A percentile compares a stretch with the other conserved stretches of the same genome.
phyloP scores from a whole-genome alignment of 2,329 filamentous ascomycete species.

The Neophaeococcomyces mojaviensis region DNA sequence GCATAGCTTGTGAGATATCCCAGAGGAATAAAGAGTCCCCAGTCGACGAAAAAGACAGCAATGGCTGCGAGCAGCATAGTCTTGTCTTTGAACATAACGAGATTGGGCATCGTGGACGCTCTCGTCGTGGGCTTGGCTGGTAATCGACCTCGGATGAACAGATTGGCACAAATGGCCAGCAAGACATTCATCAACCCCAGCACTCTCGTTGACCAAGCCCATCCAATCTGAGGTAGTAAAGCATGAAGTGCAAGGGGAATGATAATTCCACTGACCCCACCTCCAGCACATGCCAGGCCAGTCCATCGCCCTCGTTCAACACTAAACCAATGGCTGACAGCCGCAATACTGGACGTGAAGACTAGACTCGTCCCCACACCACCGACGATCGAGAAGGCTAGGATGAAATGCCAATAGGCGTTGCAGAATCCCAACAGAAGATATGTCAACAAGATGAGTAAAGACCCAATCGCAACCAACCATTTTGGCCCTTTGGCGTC shows the following conservation, averaged over 20 bases:
- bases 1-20: slow-evolving; percentile 76
- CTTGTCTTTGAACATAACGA: slow-evolving; percentile 55
- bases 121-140: no score
- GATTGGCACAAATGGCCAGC: slow-evolving; percentile 32
- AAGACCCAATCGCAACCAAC: slow-evolving; percentile 62
- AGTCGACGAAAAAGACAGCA: slow-evolving; percentile 65
- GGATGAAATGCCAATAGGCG: slow-evolving; percentile 77
- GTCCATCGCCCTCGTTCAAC: slow-evolving; percentile 68
- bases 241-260: slow-evolving; percentile 49
- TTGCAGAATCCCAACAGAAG: slow-evolving; percentile 66
- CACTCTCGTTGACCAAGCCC: slow-evolving; percentile 41
- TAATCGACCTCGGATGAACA: slow-evolving; percentile 48
- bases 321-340: slow-evolving; percentile 68
- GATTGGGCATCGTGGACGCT: slow-evolving; percentile 50
- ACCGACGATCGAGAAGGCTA: slow-evolving; percentile 67
- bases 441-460: slow-evolving; percentile 55
- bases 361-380: slow-evolving; percentile 70
- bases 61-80: slow-evolving; percentile 58
- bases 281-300: slow-evolving; percentile 71
- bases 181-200: slow-evolving; percentile 39
- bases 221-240: slow-evolving; percentile 41
- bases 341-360: slow-evolving; percentile 73
- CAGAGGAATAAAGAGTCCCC: slow-evolving; percentile 70
- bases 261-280: slow-evolving; percentile 62
- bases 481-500: slow-evolving; percentile 72